Percentiles rank a stretch among this genome's conserved stretches.
Evolutionary conservation across 108 stramenopile genomes (phyloP).

Genomic region (Nitzschia inconspicua): DNA sequence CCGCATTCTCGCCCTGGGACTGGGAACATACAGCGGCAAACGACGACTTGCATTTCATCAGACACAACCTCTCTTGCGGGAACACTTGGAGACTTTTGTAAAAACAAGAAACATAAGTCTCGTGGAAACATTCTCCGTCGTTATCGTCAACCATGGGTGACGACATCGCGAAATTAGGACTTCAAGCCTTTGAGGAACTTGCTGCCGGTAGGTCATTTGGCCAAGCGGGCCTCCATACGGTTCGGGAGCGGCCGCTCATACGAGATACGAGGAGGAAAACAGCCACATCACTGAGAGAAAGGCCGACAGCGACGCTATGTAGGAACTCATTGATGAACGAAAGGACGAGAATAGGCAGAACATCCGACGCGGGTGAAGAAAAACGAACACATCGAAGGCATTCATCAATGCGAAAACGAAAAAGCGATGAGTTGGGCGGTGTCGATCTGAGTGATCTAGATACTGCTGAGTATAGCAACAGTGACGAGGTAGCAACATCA

Average conservation of each 20-base stretch:
- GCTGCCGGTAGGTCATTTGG: neutral
- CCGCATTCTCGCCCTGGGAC: no score
- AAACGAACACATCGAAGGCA: neutral
- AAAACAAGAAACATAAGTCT: no score
- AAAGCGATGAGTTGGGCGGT: constrained; percentile 6
- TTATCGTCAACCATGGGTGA: no score
- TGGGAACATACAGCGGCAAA: no score
- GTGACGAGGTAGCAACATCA: neutral
- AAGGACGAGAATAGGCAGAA: no score
- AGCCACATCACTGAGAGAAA: neutral
- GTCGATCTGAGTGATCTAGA: neutral
- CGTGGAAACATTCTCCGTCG: no score
- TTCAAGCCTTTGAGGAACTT: no score
- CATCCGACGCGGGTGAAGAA: neutral
- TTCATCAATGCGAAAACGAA: neutral
- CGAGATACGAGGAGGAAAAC: neutral
- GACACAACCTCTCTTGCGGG: no score
- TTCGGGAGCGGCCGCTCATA: neutral
- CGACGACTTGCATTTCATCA: no score
- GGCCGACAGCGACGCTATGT: neutral
- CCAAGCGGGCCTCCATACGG: neutral
- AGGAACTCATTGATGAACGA: no score
- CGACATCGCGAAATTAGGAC: no score
- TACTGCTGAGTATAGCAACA: neutral
- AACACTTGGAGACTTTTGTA: no score